Percentiles rank a stretch among this genome's conserved stretches.
phyloP scores from a whole-genome alignment of 805 yeast species.

The Candida krabiensis region DNA sequence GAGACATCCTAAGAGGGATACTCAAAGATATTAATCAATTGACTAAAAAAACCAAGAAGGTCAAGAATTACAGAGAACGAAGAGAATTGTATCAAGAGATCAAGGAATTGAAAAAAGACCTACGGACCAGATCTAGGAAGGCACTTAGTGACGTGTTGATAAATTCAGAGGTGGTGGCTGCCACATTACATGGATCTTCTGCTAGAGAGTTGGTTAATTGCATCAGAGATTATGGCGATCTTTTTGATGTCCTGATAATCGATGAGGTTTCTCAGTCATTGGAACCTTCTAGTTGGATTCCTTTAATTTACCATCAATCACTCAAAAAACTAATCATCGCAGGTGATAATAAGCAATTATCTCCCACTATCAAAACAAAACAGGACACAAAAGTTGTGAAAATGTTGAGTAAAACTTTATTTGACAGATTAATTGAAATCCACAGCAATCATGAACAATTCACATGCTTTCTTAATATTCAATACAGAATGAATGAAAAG shows the following conservation, averaged over 20 bases:
- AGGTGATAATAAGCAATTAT: slow-evolving; percentile 90
- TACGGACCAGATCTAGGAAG: slow-evolving; percentile 63
- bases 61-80: slow-evolving; percentile 63
- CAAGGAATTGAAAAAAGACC: slow-evolving; percentile 67
- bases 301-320: slow-evolving; percentile 65
- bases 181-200: slow-evolving; percentile 89
- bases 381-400: slow-evolving; percentile 39
- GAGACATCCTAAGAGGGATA: slow-evolving; percentile 65
- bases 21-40: slow-evolving; percentile 62
- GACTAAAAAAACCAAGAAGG: slow-evolving; percentile 45
- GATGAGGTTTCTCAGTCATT: slow-evolving; percentile 95
- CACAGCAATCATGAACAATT: slow-evolving; percentile 44
- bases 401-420: slow-evolving; percentile 63
- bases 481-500: slow-evolving; percentile 80
- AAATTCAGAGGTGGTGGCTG: slow-evolving; percentile 66
- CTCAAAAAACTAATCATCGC: slow-evolving; percentile 70
- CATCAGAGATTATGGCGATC: slow-evolving; percentile 31
- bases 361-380: slow-evolving; percentile 80
- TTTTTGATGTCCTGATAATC: slow-evolving; percentile 80
- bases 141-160: slow-evolving; percentile 57
- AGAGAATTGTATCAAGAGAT: slow-evolving; percentile 67
- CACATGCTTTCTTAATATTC: slow-evolving; percentile 65
- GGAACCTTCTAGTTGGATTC: slow-evolving; percentile 97
- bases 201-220: slow-evolving; percentile 63
- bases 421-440: slow-evolving; percentile 68